Base-by-base conservation (phyloP, 306 rosid genomes). In the Coriaria nepalensis region DNA sequence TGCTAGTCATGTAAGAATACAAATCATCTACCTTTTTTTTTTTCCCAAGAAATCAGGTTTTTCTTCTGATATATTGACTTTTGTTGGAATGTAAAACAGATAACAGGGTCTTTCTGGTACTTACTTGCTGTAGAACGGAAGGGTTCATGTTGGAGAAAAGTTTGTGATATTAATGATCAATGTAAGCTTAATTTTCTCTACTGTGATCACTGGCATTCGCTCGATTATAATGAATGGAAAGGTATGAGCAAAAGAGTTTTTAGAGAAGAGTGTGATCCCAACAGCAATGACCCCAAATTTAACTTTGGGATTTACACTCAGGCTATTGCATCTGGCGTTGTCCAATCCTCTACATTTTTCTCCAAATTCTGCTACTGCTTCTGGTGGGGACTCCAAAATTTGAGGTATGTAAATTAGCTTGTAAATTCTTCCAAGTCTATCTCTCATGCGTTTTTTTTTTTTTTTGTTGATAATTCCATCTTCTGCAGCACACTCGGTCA, bases 361-460 rank as follows among this genome's bases (percentile, higher is more conserved):
- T 66, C 80, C 10, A 84, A 84, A 57, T 81, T 78, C 37, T 81
- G 79, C 39, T 75, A 65, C 57, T 88, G 97, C 64, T 68, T 88
- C 13, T 88, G 97, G 95, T 81, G 81, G 81, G 93, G 93, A n/a
- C 75, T 90, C 65, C 93, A 90, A 57, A 90, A 81, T 36, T 73
- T 90, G 47, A 90, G 97, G 95, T 87, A 59, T 43, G 13, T 52
- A 40, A 6, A 13, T 40, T 54, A 3, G 29, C 29, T 20, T 20
- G 29, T 20, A 20, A 20, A 20, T 20, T 20, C 29, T 20, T 20
- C 29, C 29, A 20, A 20, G 29, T 20, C 29, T 20, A 20, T 20
- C 29, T 20, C 2, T 20, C 29, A 20, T 20, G 29, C 1, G 3
- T 20, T 20, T 20, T 20, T 20, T 20, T 20, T 20, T 20, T 20